These are phyloP conservation scores for Nemania abortiva DNA, from an alignment of 2,329 filamentous ascomycete species.

Conservation along the genomic window DNA sequence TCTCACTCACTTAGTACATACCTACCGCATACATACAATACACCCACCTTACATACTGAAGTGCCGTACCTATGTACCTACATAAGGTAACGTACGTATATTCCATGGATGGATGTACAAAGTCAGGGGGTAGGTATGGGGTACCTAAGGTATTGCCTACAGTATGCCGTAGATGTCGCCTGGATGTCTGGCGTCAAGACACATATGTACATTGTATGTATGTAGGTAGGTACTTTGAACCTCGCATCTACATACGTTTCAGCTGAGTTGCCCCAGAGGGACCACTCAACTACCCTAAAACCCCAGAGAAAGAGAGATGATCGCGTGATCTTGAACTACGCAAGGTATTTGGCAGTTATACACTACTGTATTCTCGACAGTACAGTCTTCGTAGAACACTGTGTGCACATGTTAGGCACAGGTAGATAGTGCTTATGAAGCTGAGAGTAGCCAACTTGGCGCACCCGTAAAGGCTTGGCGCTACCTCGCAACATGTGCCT, in stretches of 20 bases:
- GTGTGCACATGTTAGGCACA: neutral
- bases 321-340: conserved; percentile 33
- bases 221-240: neutral
- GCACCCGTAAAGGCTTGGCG: conserved; percentile 31
- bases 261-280: conserved; percentile 10
- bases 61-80: neutral
- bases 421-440: conserved; percentile 35
- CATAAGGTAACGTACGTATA: neutral
- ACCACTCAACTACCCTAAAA: neutral
- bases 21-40: neutral
- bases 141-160: neutral
- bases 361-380: neutral
- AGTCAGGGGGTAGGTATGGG: neutral
- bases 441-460: conserved; percentile 35
- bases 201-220: neutral
- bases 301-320: conserved; percentile 21
- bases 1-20: neutral
- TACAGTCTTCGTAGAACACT: neutral
- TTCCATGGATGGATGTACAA: neutral
- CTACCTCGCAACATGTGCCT: conserved; percentile 32
- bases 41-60: too few species aligned
- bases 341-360: neutral
- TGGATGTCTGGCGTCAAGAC: neutral
- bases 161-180: too few species aligned
- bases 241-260: conserved; percentile 4